Conservation (phyloP, 148 eudicot genomes). For the Rhododendron henanense region DNA sequence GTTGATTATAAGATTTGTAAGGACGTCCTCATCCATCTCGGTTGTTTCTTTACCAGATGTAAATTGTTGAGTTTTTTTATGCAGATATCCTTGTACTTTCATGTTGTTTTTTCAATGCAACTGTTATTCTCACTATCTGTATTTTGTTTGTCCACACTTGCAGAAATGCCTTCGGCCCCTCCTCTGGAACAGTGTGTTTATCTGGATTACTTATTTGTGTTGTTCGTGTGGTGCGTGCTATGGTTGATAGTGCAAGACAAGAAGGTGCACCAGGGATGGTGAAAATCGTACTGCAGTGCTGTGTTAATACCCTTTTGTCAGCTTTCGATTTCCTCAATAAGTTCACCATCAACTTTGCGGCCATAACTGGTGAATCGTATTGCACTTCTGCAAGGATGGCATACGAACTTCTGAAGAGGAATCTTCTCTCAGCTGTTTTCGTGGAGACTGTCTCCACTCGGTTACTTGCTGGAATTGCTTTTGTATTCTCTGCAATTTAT, state of each 20-base stretch:
- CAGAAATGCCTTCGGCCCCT: conserved; percentile 98
- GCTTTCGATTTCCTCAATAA: conserved; percentile 83
- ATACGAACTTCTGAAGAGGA: conserved; percentile 83
- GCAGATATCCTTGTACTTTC: not conserved
- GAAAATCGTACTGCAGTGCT: conserved; percentile 60
- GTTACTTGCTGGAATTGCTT: conserved; percentile 62
- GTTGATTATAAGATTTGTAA: not conserved
- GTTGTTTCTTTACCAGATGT: not conserved
- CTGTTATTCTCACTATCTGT: not conserved
- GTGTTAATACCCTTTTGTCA: conserved; percentile 52
- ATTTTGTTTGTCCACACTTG: conserved; percentile 4
- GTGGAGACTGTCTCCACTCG: conserved; percentile 96
- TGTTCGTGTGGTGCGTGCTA: conserved; percentile 73
- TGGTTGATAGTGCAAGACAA: conserved; percentile 79
- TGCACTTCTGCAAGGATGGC: conserved; percentile 89
- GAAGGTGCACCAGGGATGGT: conserved; percentile 70
- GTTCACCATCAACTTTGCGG: conserved; percentile 88
- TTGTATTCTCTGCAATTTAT: conserved; percentile 78
- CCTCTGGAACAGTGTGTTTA: conserved; percentile 86
- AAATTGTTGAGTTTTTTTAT: not conserved
- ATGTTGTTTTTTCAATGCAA: not conserved
- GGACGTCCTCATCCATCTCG: not conserved
- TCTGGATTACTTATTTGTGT: conserved; percentile 69
- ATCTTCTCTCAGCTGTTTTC: conserved; percentile 86
- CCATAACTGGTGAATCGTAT: conserved; percentile 97